Percentiles rank a stretch among this genome's conserved stretches.
These are phyloP conservation scores for Vigna radiata DNA, from an alignment of 306 rosid species.

Conservation along the genomic window DNA sequence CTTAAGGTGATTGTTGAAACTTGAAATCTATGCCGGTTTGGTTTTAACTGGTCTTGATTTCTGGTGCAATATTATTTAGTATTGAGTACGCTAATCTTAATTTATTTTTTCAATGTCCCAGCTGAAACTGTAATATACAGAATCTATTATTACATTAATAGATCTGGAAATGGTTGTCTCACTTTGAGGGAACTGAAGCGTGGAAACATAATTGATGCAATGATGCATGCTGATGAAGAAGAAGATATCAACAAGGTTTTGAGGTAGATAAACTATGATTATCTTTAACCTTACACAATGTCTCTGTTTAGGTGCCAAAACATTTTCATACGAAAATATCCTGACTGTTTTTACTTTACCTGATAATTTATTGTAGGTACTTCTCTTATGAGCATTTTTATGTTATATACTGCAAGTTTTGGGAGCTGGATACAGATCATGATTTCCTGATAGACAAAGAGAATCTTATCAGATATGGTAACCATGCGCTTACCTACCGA, in stretches of 20 bases:
- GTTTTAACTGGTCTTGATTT: constrained; percentile 22
- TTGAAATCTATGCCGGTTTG: constrained; percentile 37
- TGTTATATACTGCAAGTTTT: constrained; percentile 99
- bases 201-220: constrained; percentile 93
- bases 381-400: constrained; percentile 99
- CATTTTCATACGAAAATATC: constrained; percentile 8
- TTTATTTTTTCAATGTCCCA: constrained; percentile 63
- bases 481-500: constrained; percentile 98
- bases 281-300: constrained; percentile 21
- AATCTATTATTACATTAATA: constrained; percentile 93
- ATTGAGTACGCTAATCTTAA: constrained; percentile 44
- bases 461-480: constrained; percentile 98
- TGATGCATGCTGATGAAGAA: constrained; percentile 98
- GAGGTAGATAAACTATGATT: constrained; percentile 63
- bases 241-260: constrained; percentile 98
- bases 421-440: constrained; percentile 99
- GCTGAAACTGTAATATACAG: constrained; percentile 99
- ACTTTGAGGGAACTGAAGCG: constrained; percentile 93
- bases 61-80: constrained; percentile 23
- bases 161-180: constrained; percentile 88
- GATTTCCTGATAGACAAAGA: constrained; percentile 99
- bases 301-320: neutral
- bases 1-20: constrained; percentile 18
- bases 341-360: constrained; percentile 1
- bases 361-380: constrained; percentile 65